These are phyloP conservation scores for Straminergon stramineum DNA, from an alignment of 225 moss, liverwort and hornwort genomes.

Conservation along the genomic window DNA sequence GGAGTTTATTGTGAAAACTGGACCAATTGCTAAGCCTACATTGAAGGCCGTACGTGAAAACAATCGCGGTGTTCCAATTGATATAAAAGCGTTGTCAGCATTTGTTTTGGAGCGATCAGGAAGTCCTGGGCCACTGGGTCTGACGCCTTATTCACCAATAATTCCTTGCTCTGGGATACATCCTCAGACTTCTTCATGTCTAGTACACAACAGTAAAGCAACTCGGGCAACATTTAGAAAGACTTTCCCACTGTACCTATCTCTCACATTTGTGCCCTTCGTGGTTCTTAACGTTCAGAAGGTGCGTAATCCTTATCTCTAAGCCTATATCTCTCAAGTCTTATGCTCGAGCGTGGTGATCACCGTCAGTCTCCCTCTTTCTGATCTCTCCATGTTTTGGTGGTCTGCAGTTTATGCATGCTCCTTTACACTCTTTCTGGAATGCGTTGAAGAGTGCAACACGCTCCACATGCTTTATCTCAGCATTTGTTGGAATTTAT, in stretches of 20 bases:
- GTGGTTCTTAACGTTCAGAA: constrained; percentile 86
- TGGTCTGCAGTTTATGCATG: constrained; percentile 63
- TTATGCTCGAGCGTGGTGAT: not conserved
- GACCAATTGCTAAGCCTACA: constrained; percentile 64
- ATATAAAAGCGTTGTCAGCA: constrained; percentile 52
- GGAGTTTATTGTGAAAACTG: constrained; percentile 76
- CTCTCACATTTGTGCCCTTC: constrained; percentile 82
- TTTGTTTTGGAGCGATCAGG: constrained; percentile 52
- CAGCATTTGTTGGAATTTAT: constrained; percentile 75
- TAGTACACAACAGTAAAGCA: constrained; percentile 60
- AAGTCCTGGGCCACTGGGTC: constrained; percentile 29
- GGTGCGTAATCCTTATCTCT: constrained; percentile 14
- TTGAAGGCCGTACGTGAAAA: constrained; percentile 75
- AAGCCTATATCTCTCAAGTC: not conserved
- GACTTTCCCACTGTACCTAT: constrained; percentile 80
- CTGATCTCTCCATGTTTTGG: not conserved
- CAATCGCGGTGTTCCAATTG: constrained; percentile 61
- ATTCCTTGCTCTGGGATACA: constrained; percentile 74
- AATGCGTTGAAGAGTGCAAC: constrained; percentile 76
- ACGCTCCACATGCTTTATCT: constrained; percentile 71
- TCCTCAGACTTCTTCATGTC: constrained; percentile 61
- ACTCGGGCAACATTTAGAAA: constrained; percentile 71
- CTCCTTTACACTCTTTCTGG: constrained; percentile 72
- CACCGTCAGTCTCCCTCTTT: not conserved
- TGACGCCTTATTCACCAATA: constrained; percentile 44